Conservation (phyloP, 2,329 filamentous ascomycete genomes). For the Orbilia blumenaviensis region DNA sequence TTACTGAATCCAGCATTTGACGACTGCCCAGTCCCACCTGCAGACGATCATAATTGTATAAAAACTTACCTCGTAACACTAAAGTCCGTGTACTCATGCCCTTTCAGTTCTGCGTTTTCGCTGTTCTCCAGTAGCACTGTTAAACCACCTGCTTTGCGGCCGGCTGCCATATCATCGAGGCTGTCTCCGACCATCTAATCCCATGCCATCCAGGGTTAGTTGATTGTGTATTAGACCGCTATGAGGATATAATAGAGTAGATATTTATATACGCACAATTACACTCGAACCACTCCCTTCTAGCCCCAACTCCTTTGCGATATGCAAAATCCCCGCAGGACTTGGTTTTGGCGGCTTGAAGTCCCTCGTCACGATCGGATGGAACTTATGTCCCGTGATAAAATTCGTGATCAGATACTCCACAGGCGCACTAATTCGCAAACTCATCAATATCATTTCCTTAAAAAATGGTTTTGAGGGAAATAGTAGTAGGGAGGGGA, state of each 20-base stretch:
- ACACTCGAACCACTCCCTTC: constrained; percentile 63
- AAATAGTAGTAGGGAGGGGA: no score
- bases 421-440: constrained; percentile 68
- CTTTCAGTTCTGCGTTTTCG: constrained; percentile 75
- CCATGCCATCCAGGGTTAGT: background rate
- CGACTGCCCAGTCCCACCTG: constrained; percentile 71
- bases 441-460: background rate
- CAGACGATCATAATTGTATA: background rate
- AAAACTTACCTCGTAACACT: constrained; percentile 66
- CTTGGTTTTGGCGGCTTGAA: constrained; percentile 85
- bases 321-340: constrained; percentile 86
- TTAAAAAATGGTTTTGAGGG: no score
- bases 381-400: constrained; percentile 73
- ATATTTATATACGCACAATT: constrained; percentile 59
- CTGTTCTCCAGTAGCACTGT: constrained; percentile 89
- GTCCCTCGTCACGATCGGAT: constrained; percentile 83
- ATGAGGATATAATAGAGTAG: background rate
- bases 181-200: constrained; percentile 72
- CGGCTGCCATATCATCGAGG: constrained; percentile 92
- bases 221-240: background rate
- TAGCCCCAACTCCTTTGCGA: constrained; percentile 79
- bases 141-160: constrained; percentile 80
- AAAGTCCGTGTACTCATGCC: constrained; percentile 79
- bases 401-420: constrained; percentile 78
- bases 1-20: constrained; percentile 71